Evolutionary conservation across 345 rosid genomes (phyloP), one percentile per base, ranked within the genome.

Genomic region (Hibiscus mutabilis): DNA sequence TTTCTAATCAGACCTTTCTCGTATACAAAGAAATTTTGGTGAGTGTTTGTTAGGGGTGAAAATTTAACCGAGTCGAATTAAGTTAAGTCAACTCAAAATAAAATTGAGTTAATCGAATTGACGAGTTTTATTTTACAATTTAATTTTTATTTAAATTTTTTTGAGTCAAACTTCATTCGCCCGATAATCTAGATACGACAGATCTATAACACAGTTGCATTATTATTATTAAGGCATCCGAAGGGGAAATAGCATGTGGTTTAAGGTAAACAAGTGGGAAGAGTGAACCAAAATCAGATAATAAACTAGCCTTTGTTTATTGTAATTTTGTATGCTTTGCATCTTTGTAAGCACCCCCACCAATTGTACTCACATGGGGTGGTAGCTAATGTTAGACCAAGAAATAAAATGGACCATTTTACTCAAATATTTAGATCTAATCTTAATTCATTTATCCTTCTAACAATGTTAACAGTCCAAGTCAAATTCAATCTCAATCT

Each of bases 281-380:
- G n/a, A 57, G 31, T 24, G 29, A 31, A 57, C 31, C 33, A 25
- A 24, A 58, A 58, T 13, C 33, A 11, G 12, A 13, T 47, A 24
- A 46, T 46, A 19, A 46, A 46, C 8, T 40, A 66, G 3, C 57
- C 40, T 66, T 66, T 46, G 19, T 25, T 24, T 47, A n/a, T 74
- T 21, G 18, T 59, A 35, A 61, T 46, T 44, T 4, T 51, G 59
- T 10, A 42, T 60, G 35, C 46, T 56, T 35, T 22, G 55, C 60
- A 49, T 52, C 56, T n/a, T 52, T 52, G 22, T 8, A 56, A 69
- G 71, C 47, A 22, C 77, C 75, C 81, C 33, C 33, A 4, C 33
- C 33, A 78, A 13, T 18, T 35, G 70, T 31, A 29, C 59, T 70
- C 78, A 76, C 78, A 62, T 81, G 80, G 78, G 74, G 6, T 65